phyloP scores from a whole-genome alignment of 306 rosid species.

The Casuarina cunninghamiana region DNA sequence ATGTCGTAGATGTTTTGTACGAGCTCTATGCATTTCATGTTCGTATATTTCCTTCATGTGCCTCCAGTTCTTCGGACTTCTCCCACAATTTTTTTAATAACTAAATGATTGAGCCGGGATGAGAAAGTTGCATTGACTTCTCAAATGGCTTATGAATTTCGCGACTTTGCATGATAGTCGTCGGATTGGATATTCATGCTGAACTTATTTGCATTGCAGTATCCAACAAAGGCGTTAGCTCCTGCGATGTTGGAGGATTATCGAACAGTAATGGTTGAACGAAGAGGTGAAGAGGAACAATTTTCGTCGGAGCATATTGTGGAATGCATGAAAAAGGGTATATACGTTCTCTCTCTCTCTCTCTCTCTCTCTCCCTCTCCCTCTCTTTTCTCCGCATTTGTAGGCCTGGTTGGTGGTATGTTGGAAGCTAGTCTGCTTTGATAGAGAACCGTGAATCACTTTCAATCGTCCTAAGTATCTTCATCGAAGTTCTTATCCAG shows the following conservation, averaged over 20 bases:
- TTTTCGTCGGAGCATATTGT: too few species aligned
- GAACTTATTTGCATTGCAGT: slow-evolving; percentile 46
- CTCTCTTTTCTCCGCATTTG: slow-evolving; percentile 1
- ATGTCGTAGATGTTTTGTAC: not conserved
- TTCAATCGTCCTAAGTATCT: not conserved
- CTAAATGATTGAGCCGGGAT: not conserved
- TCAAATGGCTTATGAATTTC: not conserved
- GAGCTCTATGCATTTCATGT: not conserved
- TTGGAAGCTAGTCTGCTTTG: not conserved
- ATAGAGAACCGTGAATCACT: slow-evolving; percentile 11
- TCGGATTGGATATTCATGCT: slow-evolving; percentile 12
- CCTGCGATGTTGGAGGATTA: slow-evolving; percentile 91
- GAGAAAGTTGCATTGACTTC: not conserved
- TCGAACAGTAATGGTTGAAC: slow-evolving; percentile 85
- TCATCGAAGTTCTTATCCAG: not conserved
- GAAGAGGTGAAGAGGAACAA: slow-evolving; percentile 86
- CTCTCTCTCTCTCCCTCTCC: too few species aligned
- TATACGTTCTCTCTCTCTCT: not conserved
- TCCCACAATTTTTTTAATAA: not conserved
- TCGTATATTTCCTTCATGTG: not conserved
- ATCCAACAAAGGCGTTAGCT: slow-evolving; percentile 91
- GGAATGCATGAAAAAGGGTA: slow-evolving; percentile 43
- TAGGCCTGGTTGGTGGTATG: slow-evolving; percentile 5
- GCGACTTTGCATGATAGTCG: not conserved
- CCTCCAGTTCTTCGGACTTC: too few species aligned